Evolutionary conservation across 129 eudicot genomes (phyloP).

Genomic region (Ambrosia trifida): DNA sequence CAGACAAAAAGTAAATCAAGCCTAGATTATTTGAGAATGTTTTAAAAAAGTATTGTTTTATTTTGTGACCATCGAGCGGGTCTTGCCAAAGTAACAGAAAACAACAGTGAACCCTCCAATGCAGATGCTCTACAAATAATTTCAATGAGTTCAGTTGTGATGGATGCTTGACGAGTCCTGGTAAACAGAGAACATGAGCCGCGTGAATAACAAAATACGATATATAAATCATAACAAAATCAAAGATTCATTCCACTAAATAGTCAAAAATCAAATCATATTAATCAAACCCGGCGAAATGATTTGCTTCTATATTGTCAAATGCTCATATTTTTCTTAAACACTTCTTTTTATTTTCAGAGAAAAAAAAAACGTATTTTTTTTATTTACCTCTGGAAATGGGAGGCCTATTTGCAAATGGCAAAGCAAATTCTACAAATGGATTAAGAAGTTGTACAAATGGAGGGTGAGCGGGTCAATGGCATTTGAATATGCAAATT

Average conservation of each 20-base stretch:
- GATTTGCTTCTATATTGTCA: not conserved
- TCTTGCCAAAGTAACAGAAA: slow-evolving; percentile 14
- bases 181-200: not conserved
- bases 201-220: not conserved
- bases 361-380: no score
- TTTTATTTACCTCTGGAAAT: no score
- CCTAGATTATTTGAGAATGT: slow-evolving; percentile 28
- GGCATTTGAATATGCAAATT: no score
- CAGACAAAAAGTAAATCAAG: slow-evolving; percentile 19
- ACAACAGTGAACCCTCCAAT: slow-evolving; percentile 56
- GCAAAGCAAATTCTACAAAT: no score
- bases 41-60: slow-evolving; percentile 33
- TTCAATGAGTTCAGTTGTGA: slow-evolving; percentile 88
- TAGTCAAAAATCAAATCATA: not conserved
- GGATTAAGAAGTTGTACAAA: no score
- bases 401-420: no score
- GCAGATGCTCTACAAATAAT: slow-evolving; percentile 99
- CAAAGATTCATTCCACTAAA: not conserved
- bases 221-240: not conserved
- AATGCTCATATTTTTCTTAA: not conserved
- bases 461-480: no score
- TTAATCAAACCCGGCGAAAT: not conserved
- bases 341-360: no score
- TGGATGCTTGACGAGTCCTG: slow-evolving; percentile 99
- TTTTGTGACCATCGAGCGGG: slow-evolving; percentile 50